Conservation (phyloP, 1,284 basidiomycete genomes). For the Tylopilus sp. region DNA sequence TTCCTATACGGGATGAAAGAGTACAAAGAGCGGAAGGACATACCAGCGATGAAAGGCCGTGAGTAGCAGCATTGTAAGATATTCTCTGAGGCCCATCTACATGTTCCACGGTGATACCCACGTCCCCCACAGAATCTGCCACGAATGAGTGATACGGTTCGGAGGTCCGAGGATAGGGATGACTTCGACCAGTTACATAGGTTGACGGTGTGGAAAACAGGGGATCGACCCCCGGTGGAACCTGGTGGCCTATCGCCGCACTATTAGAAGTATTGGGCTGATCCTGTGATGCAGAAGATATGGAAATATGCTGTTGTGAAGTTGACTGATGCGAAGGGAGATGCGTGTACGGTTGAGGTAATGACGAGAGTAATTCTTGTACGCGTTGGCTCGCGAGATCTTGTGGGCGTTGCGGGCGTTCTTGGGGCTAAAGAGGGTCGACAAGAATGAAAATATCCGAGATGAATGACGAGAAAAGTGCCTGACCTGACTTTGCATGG, state of each 20-base stretch:
- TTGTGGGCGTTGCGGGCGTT: conserved; percentile 8
- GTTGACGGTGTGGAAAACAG: conserved; percentile 15
- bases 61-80: conserved; percentile 25
- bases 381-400: conserved; percentile 33
- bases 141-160: conserved; percentile 17
- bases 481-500: conserved; percentile 13
- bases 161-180: conserved; percentile 13
- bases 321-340: neutral
- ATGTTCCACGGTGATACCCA: conserved; percentile 31
- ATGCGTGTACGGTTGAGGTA: conserved; percentile 14
- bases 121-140: conserved; percentile 9
- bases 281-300: conserved; percentile 2
- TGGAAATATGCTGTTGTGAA: neutral
- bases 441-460: neutral
- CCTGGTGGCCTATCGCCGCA: conserved; percentile 6
- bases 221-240: conserved; percentile 6
- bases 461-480: neutral
- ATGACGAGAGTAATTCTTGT: conserved; percentile 39
- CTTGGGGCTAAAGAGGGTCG: conserved; percentile 7
- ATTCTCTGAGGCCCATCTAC: conserved; percentile 12
- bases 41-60: conserved; percentile 37
- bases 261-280: conserved; percentile 5
- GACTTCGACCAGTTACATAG: conserved; percentile 4
- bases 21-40: conserved; percentile 15
- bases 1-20: neutral